A percentile compares a stretch with the other conserved stretches of the same genome.
Conservation (phyloP, 108 stramenopile species). For the Craspedostauros australis region DNA sequence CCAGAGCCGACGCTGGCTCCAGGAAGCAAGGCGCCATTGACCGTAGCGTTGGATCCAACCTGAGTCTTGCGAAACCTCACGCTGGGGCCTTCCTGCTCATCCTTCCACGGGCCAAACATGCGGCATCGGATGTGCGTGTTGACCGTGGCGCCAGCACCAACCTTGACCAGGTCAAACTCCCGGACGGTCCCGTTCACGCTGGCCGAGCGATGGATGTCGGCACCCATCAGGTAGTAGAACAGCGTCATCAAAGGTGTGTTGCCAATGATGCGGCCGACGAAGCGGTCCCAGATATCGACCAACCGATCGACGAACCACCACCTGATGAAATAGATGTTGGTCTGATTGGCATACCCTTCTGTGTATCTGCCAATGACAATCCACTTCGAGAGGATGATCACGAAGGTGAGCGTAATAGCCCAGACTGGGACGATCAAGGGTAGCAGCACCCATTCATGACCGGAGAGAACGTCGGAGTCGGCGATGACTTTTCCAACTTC, state of each 20-base stretch:
- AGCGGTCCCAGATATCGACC: too few species aligned
- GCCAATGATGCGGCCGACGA: not conserved
- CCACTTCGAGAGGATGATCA: not conserved
- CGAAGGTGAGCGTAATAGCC: not conserved
- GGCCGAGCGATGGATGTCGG: not conserved
- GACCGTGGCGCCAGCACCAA: not conserved
- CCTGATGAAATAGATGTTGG: not conserved
- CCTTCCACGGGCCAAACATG: constrained; percentile 1
- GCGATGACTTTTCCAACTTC: not conserved
- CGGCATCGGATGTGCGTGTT: not conserved
- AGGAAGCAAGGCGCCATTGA: not conserved
- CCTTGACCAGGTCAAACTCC: constrained; percentile 4
- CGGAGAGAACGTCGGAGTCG: not conserved
- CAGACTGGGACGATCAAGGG: not conserved
- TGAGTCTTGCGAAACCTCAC: not conserved
- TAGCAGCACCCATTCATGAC: not conserved
- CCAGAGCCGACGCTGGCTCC: not conserved
- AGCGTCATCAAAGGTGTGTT: constrained; percentile 1
- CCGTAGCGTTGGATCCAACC: not conserved
- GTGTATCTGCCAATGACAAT: constrained; percentile 8
- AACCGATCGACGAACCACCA: constrained; percentile 11
- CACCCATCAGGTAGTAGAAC: constrained; percentile 6
- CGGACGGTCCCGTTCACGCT: not conserved
- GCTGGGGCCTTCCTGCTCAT: not conserved
- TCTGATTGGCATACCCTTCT: not conserved